Conservation (phyloP, 129 eudicot genomes). For the Flaveria robusta region DNA sequence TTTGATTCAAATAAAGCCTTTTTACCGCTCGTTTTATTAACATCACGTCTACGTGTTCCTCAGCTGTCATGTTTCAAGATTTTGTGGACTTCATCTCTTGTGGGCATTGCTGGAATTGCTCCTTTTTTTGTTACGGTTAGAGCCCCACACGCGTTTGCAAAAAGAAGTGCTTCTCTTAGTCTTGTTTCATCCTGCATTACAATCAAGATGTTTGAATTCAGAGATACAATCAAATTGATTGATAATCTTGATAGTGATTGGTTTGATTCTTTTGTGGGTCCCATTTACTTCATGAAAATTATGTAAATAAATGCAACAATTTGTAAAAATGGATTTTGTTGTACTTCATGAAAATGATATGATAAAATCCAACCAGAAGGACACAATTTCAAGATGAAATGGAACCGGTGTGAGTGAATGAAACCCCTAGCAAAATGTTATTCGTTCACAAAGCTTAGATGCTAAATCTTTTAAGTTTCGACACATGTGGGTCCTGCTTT, state of each 20-base stretch:
- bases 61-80: constrained; percentile 34
- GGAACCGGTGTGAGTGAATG: not conserved
- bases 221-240: not conserved
- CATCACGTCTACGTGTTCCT: constrained; percentile 2
- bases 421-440: not conserved
- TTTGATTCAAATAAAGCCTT: constrained; percentile 22
- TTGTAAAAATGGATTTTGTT: not conserved
- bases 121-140: constrained; percentile 74
- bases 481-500: not conserved
- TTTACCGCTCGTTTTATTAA: constrained; percentile 16
- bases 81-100: constrained; percentile 60
- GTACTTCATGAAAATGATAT: not conserved
- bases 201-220: not conserved
- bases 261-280: constrained; percentile 10
- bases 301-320: not conserved
- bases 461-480: not conserved
- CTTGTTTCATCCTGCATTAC: constrained; percentile 66
- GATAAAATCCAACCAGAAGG: not conserved
- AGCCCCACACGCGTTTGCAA: constrained; percentile 94
- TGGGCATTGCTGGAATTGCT: constrained; percentile 90
- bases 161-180: constrained; percentile 70
- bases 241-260: not conserved
- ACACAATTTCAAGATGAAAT: not conserved
- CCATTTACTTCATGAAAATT: not conserved
- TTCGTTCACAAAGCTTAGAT: not conserved